Percentiles rank a stretch among this genome's conserved stretches.
phyloP scores from a whole-genome alignment of 768 basidiomycete species.

The Serendipita indica region DNA sequence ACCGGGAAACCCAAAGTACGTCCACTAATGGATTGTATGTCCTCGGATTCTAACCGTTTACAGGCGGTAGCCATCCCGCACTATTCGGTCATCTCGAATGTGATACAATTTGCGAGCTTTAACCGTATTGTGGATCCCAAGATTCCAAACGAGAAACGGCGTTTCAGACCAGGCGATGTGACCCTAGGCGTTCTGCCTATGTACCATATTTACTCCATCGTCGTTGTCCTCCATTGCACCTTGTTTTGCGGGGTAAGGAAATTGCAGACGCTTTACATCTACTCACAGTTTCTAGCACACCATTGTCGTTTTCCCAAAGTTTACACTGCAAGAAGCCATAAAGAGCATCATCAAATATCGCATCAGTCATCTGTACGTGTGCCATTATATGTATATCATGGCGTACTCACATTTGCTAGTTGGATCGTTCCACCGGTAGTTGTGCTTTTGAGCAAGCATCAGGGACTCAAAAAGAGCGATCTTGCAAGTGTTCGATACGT shows the following conservation, averaged over 20 bases:
- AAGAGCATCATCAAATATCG: constrained; percentile 42
- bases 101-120: constrained; percentile 45
- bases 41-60: neutral
- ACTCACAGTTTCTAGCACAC: constrained; percentile 25
- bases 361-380: constrained; percentile 41
- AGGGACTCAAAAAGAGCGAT: constrained; percentile 36
- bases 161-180: constrained; percentile 47
- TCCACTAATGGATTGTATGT: neutral
- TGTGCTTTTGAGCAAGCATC: constrained; percentile 48
- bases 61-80: constrained; percentile 54
- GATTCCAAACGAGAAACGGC: constrained; percentile 19
- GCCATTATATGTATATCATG: constrained; percentile 7
- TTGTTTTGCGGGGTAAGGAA: constrained; percentile 18
- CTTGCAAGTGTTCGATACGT: constrained; percentile 33
- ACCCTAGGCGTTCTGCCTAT: constrained; percentile 28
- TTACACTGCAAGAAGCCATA: constrained; percentile 47
- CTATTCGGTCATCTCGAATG: constrained; percentile 42
- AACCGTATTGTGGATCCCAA: constrained; percentile 33
- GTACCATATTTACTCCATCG: constrained; percentile 16
- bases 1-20: constrained; percentile 42
- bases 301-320: constrained; percentile 45
- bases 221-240: constrained; percentile 14
- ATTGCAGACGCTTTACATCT: constrained; percentile 4
- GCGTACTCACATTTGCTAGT: neutral
- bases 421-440: constrained; percentile 43